Evolutionary conservation across 768 basidiomycete genomes (phyloP).

Genomic region (Tulasnella sp.): DNA sequence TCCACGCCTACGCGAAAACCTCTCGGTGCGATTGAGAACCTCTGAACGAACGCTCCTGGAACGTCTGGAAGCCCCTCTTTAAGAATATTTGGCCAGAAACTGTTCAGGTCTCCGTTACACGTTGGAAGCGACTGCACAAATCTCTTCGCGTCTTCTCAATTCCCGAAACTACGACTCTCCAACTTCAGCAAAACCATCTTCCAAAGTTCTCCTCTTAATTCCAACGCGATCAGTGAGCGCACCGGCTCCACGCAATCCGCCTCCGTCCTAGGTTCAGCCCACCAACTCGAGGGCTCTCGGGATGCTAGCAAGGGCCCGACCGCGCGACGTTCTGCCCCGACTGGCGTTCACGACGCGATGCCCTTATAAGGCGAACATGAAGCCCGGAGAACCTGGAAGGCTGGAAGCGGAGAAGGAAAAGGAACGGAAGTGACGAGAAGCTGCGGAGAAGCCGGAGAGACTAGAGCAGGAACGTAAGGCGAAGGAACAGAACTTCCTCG

Average conservation of each 20-base stretch:
- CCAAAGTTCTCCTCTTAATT: constrained; percentile 23
- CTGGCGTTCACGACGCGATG: constrained; percentile 12
- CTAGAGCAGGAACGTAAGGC: not conserved
- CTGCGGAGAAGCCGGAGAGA: constrained; percentile 1
- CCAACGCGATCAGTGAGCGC: not conserved
- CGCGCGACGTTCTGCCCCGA: not conserved
- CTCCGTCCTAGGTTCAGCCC: not conserved
- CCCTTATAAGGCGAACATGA: constrained; percentile 15
- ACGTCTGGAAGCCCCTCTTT: not conserved
- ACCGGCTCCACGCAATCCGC: not conserved
- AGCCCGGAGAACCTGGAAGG: not conserved
- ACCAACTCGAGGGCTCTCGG: not conserved
- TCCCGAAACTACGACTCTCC: not conserved
- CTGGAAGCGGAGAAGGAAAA: constrained; percentile 2
- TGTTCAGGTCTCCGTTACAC: not conserved
- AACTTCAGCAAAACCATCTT: constrained; percentile 5
- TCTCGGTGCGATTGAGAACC: constrained; percentile 16
- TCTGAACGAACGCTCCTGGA: not conserved
- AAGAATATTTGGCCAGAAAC: not conserved
- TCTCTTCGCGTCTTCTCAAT: not conserved
- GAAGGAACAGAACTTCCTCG: not conserved
- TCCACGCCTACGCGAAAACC: not conserved
- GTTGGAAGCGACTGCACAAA: not conserved
- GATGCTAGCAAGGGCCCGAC: not conserved
- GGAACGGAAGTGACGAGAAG: not conserved